Evolutionary conservation across 495 filamentous ascomycete genomes (phyloP).

Genomic region (Clavariopsis aquatica): DNA sequence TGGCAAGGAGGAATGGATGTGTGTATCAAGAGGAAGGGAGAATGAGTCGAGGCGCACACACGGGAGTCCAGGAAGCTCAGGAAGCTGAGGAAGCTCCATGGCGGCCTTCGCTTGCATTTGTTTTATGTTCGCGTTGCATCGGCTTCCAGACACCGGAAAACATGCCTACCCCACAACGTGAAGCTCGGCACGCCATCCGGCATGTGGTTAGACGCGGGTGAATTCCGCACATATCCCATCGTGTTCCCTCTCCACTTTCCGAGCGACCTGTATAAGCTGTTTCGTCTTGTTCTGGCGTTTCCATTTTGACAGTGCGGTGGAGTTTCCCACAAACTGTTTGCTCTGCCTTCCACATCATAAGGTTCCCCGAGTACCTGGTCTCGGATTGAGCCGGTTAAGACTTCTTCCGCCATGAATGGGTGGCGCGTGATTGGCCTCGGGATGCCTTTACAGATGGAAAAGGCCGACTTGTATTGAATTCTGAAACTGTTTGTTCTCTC

Average conservation of each 20-base stretch:
- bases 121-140: slow-evolving; percentile 6
- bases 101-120: not conserved
- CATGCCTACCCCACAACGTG: slow-evolving; percentile 2
- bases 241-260: not conserved
- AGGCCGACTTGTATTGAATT: too few relatives aligned
- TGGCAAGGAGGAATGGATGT: not conserved
- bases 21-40: not conserved
- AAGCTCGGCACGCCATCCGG: not conserved
- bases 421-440: too few relatives aligned
- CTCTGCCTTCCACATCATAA: not conserved
- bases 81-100: not conserved
- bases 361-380: not conserved
- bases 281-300: not conserved
- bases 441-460: too few relatives aligned
- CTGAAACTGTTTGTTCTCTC: too few relatives aligned
- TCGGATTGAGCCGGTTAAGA: slow-evolving; percentile 1
- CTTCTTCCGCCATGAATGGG: slow-evolving; percentile 8
- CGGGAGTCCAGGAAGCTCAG: not conserved
- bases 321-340: not conserved
- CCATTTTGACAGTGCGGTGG: not conserved
- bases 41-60: not conserved
- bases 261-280: not conserved
- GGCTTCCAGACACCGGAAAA: not conserved
- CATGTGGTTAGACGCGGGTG: not conserved
- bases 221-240: not conserved